These are phyloP conservation scores for Boletus insuetus DNA, from an alignment of 768 basidiomycete genomes.

Conservation along the genomic window DNA sequence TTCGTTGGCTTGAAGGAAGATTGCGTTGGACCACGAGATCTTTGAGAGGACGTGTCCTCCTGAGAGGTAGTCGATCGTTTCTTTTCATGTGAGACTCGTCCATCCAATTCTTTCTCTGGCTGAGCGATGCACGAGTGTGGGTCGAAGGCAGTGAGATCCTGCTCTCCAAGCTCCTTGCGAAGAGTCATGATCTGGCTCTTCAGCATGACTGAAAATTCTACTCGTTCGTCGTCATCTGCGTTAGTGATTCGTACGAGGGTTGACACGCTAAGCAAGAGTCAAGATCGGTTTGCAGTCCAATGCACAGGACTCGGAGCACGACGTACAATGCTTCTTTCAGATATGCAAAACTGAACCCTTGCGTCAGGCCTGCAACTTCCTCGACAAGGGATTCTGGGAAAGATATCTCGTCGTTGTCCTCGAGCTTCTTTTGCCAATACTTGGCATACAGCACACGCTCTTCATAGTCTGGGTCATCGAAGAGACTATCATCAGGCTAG, in stretches of 20 bases:
- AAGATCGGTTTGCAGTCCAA: background rate
- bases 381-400: conserved; percentile 67
- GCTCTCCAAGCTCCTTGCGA: conserved; percentile 62
- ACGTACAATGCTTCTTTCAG: conserved; percentile 87
- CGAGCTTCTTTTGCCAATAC: conserved; percentile 82
- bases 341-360: conserved; percentile 81
- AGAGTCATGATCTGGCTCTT: conserved; percentile 60
- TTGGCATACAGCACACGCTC: conserved; percentile 66
- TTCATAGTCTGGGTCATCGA: conserved; percentile 64
- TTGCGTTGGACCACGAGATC: background rate
- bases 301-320: background rate
- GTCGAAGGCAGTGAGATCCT: background rate
- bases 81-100: background rate
- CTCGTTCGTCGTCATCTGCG: conserved; percentile 46
- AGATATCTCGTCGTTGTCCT: conserved; percentile 53
- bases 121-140: background rate
- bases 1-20: background rate
- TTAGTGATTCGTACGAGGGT: conserved; percentile 64
- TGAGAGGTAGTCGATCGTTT: background rate
- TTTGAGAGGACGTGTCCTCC: background rate
- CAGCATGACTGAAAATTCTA: conserved; percentile 49
- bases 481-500: conserved; percentile 43
- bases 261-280: conserved; percentile 51
- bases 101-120: background rate
- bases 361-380: conserved; percentile 57